Base-by-base conservation (phyloP, 2,329 filamentous ascomycete species). In the Aspergillus novofumigatus region DNA sequence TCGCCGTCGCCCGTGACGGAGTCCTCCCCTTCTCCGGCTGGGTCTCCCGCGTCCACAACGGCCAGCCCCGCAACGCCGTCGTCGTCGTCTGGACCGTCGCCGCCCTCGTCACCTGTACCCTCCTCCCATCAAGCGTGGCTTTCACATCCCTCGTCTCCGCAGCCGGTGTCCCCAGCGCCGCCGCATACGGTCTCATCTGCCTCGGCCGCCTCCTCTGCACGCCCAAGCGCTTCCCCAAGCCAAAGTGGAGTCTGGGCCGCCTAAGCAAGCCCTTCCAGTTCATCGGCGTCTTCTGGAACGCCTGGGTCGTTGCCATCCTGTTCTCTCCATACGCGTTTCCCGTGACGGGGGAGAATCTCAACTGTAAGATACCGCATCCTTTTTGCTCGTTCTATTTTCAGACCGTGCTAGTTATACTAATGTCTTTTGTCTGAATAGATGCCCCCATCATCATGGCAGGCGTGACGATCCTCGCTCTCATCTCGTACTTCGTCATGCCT, bases 1-100 rank as follows among this genome's bases (percentile, higher is more conserved):
- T 85, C 67, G 84, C 83, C 45, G 83, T 86, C 3, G 84, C 84
- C 28, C 78, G 83, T 49, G 84, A 86, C 63, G 82, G 83, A 38
- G 82, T 86, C 21, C 73, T 86, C 2, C 83, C 84, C 0, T 85
- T 80, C 69, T 85, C 83, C 1, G 65, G 76, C 35, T 84, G 83
- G 81, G 84, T 86, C 47, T 80, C 82, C 3, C 69, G 75, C 20
- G 82, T 86, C 2, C 69, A 77, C 8, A 73, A 78, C 25, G 84
- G 83, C 52, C 83, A 86, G 59, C 84, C 84, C 0, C 78, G 79
- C 14, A 85, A 86, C 63, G 83, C 84, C 4, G 80, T 86, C 47
- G 77, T 83, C 20, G 81, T 85, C 9, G 82, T 86, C 61, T 83
- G 82, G 76, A 76, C 62, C 2, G 80, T 84, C 9, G 77, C 81